These are phyloP conservation scores for Solanum infundibuliforme DNA, from an alignment of 257 asterid genomes.

Conservation along the genomic window DNA sequence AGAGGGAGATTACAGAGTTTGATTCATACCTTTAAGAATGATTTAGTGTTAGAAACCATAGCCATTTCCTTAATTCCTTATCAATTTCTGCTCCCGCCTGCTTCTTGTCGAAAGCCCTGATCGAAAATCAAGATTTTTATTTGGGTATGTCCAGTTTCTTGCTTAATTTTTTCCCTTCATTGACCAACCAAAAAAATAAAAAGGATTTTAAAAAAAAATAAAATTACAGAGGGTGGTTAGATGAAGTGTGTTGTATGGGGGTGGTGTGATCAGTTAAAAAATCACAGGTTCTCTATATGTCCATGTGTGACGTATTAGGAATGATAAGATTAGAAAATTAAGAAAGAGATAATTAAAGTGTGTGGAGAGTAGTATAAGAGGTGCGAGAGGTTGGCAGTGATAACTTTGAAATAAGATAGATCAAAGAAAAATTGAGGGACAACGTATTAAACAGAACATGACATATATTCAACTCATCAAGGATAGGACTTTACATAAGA, in stretches of 20 bases:
- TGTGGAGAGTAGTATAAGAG: not conserved
- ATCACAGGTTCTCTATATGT: not conserved
- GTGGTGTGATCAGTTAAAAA: not conserved
- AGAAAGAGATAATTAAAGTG: no score
- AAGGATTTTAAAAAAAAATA: not conserved
- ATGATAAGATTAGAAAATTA: not conserved
- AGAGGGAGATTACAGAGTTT: not conserved
- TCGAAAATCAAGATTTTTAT: not conserved
- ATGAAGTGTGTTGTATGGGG: not conserved
- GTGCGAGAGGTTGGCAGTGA: no score
- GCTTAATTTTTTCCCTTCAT: not conserved
- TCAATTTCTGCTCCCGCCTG: not conserved
- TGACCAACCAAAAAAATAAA: not conserved
- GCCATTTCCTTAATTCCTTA: constrained; percentile 25
- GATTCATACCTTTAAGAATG: constrained; percentile 36
- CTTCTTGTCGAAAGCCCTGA: not conserved
- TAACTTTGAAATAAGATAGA: no score
- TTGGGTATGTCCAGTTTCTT: not conserved
- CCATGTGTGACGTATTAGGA: not conserved
- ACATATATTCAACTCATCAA: not conserved
- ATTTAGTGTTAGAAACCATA: constrained; percentile 28
- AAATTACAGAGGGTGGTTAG: not conserved
- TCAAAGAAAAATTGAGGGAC: not conserved
- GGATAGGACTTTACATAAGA: no score
- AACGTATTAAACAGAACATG: no score